Evolutionary conservation across 768 basidiomycete genomes (phyloP), one percentile per base, ranked within the genome.

Genomic region (Hygrocybe punicea): DNA sequence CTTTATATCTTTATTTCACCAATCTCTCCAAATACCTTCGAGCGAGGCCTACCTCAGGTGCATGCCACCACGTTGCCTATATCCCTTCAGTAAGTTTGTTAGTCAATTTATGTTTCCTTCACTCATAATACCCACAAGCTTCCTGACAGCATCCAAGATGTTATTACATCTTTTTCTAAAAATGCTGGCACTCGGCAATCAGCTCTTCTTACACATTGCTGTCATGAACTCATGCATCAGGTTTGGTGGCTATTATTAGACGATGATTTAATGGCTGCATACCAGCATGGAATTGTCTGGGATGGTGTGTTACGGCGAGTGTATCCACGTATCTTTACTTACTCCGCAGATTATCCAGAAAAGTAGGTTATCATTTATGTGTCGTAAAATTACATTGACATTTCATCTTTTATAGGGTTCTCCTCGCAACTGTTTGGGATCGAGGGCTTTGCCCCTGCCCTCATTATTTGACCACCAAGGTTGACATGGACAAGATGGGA

Each of bases 21-120:
- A 73, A 73, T 55, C 65, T 69, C 11, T 78, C 78, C 0, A 81
- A 81, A 54, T 81, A 75, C 49, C 39, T 64, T 1, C 64, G 71
- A 0, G 60, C 58, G 0, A 67, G 67, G 6, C 77, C 74, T 0
- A 57, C 49, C 7, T 40, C 63, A 14, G 33, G 62, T 35, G 50
- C 67, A 54, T 51, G 67, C 42, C 60, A 75, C 40, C 76, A 77
- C 51, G 8, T 78, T 7, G 75, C 72, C 0, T 78, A 78, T 61
- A 68, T 80, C 54, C 73, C 75, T 1, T 67, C 67, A 29, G 73
- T 76, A 59, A 54, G 66, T 57, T 4, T 40, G 36, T 36, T 49
- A 35, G 36, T 11, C 29, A 34, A 40, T 10, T 4, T n/a, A 37
- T n/a, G 16, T 2, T 19, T 36, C 4, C 7, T 24, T n/a, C 17